Base-by-base conservation (phyloP, 495 filamentous ascomycete species). In the Trichoderma asperelloides region DNA sequence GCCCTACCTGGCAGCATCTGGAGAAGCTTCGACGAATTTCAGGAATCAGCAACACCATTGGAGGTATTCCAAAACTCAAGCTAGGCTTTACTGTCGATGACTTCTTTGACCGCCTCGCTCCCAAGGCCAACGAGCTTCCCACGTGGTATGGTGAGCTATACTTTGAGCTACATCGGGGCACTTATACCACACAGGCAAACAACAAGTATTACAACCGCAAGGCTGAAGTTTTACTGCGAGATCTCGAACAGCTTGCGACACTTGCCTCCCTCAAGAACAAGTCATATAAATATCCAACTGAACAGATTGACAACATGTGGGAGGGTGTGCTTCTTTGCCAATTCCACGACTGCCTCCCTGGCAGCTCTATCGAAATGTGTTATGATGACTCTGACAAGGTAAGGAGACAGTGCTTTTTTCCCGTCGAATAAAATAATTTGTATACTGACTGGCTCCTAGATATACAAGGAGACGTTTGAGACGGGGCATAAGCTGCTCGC, bases 111-210 rank as follows among this genome's bases (percentile, higher is more conserved):
- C 82, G 81, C 62, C 80, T 98, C 7, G 91, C 97, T 78, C 81
- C 84, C 45, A 84, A 88, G 51, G 93, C 91, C 15, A 86, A 86
- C 1, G 81, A 91, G n/a, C 88, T 96, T 47, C 89, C 91, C 33
- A 97, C 95, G 0, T 98, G 95, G 95, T 97, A 96, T 73, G 95
- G 95, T 33, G 95, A 98, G 79, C 86, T 98, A 25, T 98, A 98
- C 75, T 94, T 98, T 71, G 95, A 98, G 77, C 84, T 98, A 28
- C 95, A 98, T 74, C 89, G 95, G 64, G 95, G 95, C 64, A 96
- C 92, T 9, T 98, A 98, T 78, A 98, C 95, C 1, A 96, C 94
- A 0, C 95, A 98, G 74, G 90, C 93, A 55, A 96, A 97, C 76
- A 98, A 96, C 78, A 98, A 98, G 77, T 86, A 86, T 66, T 93